These are phyloP conservation scores for Candida dendrica DNA, from an alignment of 805 yeast species.

Conservation along the genomic window DNA sequence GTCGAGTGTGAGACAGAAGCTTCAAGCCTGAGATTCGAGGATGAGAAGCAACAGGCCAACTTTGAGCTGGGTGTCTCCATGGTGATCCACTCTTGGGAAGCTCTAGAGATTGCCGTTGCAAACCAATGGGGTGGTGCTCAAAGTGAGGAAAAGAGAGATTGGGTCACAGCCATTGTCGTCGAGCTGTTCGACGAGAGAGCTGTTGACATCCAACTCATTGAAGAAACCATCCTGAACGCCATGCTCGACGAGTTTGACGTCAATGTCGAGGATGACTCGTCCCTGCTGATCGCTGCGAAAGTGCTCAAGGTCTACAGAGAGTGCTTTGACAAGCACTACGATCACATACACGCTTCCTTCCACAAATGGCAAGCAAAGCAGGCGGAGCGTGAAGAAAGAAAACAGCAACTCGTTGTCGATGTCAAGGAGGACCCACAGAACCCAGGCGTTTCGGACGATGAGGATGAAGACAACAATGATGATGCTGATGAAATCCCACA, in stretches of 20 bases:
- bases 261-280: conserved; percentile 82
- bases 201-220: conserved; percentile 74
- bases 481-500: conserved; percentile 31
- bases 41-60: conserved; percentile 69
- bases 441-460: conserved; percentile 49
- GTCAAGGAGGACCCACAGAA: conserved; percentile 57
- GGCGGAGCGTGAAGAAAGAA: conserved; percentile 25
- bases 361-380: conserved; percentile 51
- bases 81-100: conserved; percentile 90
- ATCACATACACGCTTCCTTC: conserved; percentile 52
- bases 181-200: conserved; percentile 64
- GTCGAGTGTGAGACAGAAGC: conserved; percentile 44
- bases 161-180: conserved; percentile 79
- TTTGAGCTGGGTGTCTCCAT: conserved; percentile 91
- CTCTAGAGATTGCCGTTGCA: conserved; percentile 79
- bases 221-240: conserved; percentile 77
- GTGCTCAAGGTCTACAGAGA: conserved; percentile 62
- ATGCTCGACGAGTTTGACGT: conserved; percentile 95
- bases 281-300: conserved; percentile 61
- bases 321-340: conserved; percentile 46
- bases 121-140: conserved; percentile 95
- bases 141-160: conserved; percentile 85
- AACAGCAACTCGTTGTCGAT: conserved; percentile 29
- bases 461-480: conserved; percentile 28
- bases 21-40: conserved; percentile 33